These are phyloP conservation scores for Lactarius tabidus DNA, from an alignment of 768 basidiomycete species.

Conservation along the genomic window DNA sequence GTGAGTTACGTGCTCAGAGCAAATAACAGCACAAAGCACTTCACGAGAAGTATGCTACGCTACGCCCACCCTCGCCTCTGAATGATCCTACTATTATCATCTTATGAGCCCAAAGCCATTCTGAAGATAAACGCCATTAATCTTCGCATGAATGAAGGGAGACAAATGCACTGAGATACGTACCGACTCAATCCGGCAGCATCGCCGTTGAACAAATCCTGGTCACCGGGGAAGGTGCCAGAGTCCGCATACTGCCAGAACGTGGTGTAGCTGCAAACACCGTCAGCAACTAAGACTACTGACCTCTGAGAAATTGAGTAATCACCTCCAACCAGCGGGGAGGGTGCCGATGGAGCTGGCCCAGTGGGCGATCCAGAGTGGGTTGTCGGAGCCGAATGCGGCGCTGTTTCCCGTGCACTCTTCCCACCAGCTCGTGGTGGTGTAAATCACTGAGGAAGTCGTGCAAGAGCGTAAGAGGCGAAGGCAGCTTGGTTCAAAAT, in stretches of 20 bases:
- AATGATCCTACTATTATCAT: no score
- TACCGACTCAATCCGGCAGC: conserved; percentile 41
- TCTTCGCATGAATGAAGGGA: no score
- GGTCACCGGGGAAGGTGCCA: conserved; percentile 55
- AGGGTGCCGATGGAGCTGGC: conserved; percentile 48
- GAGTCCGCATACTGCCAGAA: conserved; percentile 63
- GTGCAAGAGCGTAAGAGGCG: background rate
- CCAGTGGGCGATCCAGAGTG: conserved; percentile 59
- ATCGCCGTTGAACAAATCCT: conserved; percentile 56
- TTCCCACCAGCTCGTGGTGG: conserved; percentile 65
- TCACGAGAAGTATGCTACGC: no score
- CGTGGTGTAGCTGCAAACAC: conserved; percentile 39
- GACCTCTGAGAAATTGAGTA: background rate
- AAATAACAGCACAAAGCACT: no score
- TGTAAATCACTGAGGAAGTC: conserved; percentile 47
- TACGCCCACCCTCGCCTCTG: no score
- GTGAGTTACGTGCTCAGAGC: no score
- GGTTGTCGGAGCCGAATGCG: conserved; percentile 45
- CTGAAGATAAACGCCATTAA: no score
- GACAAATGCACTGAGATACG: no score
- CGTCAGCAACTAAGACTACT: background rate
- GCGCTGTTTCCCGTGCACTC: conserved; percentile 59
- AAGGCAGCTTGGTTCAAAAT: background rate
- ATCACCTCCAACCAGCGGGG: conserved; percentile 46
- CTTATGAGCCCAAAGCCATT: no score